Percentiles rank a stretch among this genome's conserved stretches.
Evolutionary conservation across 2,329 filamentous ascomycete genomes (phyloP).

Genomic region (Paecilomyces niveus): DNA sequence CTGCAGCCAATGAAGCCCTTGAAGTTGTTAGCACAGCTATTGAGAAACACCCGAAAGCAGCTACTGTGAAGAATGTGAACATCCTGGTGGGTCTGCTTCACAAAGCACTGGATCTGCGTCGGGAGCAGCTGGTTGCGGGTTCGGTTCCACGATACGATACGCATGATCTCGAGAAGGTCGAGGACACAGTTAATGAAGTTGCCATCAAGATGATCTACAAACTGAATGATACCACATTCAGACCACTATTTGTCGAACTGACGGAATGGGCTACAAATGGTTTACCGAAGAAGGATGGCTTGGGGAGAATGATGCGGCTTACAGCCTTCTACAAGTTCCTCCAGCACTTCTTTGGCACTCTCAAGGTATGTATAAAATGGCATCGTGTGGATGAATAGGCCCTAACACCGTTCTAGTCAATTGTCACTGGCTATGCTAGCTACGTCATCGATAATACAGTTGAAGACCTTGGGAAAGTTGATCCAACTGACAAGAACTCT

Average conservation of each 20-base stretch:
- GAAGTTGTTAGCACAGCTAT: conserved; percentile 64
- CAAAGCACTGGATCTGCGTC: conserved; percentile 45
- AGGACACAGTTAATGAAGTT: conserved; percentile 60
- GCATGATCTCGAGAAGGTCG: conserved; percentile 49
- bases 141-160: conserved; percentile 35
- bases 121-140: conserved; percentile 27
- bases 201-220: conserved; percentile 91
- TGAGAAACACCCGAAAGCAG: conserved; percentile 69
- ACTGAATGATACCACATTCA: conserved; percentile 88
- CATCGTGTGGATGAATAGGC: conserved; percentile 4
- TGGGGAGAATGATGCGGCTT: conserved; percentile 55
- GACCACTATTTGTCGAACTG: conserved; percentile 81
- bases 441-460: conserved; percentile 74
- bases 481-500: conserved; percentile 39
- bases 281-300: conserved; percentile 54
- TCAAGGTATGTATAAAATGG: conserved; percentile 50
- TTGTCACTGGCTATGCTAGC: conserved; percentile 85
- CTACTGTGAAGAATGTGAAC: conserved; percentile 67
- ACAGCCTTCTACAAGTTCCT: conserved; percentile 79
- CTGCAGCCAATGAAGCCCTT: conserved; percentile 62
- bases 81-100: conserved; percentile 58
- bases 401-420: conserved; percentile 47
- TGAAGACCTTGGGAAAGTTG: conserved; percentile 46
- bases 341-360: conserved; percentile 68
- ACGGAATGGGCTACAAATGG: conserved; percentile 68